Conservation (phyloP, 2,329 filamentous ascomycete species). For the Fusarium nematophilum region DNA sequence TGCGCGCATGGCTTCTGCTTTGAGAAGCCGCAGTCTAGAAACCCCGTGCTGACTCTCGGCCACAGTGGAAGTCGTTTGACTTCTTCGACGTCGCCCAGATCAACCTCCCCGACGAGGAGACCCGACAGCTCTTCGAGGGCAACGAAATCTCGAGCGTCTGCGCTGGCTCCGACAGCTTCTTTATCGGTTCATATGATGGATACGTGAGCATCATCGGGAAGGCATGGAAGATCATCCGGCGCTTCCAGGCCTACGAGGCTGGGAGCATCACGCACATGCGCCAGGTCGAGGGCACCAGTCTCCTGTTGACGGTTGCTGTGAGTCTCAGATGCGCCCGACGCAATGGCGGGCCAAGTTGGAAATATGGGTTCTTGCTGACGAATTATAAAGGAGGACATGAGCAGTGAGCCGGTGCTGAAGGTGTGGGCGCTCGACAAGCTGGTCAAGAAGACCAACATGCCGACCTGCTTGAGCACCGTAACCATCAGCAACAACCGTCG, state of each 20-base stretch:
- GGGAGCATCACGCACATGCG: constrained; percentile 90
- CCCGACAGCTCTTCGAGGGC: constrained; percentile 82
- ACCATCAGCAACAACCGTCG: constrained; percentile 90
- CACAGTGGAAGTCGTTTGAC: constrained; percentile 97
- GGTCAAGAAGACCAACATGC: constrained; percentile 92
- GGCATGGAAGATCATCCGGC: constrained; percentile 85
- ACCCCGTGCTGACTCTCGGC: constrained; percentile 12
- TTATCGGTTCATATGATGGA: constrained; percentile 88
- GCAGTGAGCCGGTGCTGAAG: constrained; percentile 87
- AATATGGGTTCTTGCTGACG: constrained; percentile 16
- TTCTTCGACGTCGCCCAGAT: constrained; percentile 97
- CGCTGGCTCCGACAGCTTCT: constrained; percentile 88
- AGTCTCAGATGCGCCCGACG: constrained; percentile 30
- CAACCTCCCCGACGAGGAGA: constrained; percentile 82
- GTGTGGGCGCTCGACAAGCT: constrained; percentile 97
- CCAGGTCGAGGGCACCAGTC: constrained; percentile 86
- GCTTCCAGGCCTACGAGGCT: constrained; percentile 86
- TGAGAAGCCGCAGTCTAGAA: neutral
- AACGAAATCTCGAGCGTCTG: constrained; percentile 85
- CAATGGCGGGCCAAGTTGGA: neutral
- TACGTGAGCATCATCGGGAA: constrained; percentile 88
- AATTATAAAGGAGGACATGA: constrained; percentile 77
- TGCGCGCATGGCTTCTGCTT: neutral
- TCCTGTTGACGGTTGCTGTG: constrained; percentile 84
- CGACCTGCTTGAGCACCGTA: constrained; percentile 87